These are phyloP conservation scores for Yamadazyma ubonensis DNA, from an alignment of 805 yeast genomes.

Conservation along the genomic window DNA sequence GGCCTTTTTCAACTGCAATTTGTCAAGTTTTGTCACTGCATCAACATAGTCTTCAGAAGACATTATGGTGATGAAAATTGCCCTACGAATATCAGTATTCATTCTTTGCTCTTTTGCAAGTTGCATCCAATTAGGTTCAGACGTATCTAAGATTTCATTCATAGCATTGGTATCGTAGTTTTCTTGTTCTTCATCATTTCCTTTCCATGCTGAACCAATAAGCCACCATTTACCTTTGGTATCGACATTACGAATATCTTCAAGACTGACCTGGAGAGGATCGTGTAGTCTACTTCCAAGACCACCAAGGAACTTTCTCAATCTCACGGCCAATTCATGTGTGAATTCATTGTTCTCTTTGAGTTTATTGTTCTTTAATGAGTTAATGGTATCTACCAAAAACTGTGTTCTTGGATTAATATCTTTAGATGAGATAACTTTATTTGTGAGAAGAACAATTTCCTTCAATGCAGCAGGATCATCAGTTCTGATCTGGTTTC, in stretches of 20 bases:
- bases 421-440: conserved; percentile 34
- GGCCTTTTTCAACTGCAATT: conserved; percentile 68
- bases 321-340: conserved; percentile 51
- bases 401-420: conserved; percentile 70
- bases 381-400: conserved; percentile 79
- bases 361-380: conserved; percentile 81
- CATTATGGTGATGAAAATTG: conserved; percentile 91
- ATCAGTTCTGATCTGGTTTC: conserved; percentile 82
- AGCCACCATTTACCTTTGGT: conserved; percentile 98
- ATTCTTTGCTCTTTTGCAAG: conserved; percentile 83
- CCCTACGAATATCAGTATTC: conserved; percentile 94
- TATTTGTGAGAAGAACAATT: conserved; percentile 61
- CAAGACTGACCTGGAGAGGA: conserved; percentile 78
- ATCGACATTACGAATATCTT: conserved; percentile 75
- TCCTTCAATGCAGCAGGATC: conserved; percentile 86
- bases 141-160: conserved; percentile 61
- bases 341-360: conserved; percentile 53
- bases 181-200: conserved; percentile 36
- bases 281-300: conserved; percentile 54
- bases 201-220: conserved; percentile 97
- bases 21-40: conserved; percentile 79
- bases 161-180: conserved; percentile 43
- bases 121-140: conserved; percentile 86
- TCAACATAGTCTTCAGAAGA: conserved; percentile 91
- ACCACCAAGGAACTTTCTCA: conserved; percentile 63